These are phyloP conservation scores for Xylogone sp. DNA, from an alignment of 2,329 filamentous ascomycete species.

Conservation along the genomic window DNA sequence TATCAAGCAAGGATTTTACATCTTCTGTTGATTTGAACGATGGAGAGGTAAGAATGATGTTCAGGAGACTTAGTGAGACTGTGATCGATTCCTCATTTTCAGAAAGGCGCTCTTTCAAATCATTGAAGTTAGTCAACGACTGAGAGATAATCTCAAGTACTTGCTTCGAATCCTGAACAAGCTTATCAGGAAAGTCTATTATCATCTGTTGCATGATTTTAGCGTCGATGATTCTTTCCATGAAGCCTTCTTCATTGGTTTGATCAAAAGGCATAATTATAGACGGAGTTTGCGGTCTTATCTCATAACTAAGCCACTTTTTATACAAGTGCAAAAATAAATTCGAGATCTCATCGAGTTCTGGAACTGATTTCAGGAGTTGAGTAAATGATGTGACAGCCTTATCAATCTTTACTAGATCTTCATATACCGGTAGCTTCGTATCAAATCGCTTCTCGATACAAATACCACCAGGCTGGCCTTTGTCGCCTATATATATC, in stretches of 20 bases:
- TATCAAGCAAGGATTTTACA: slow-evolving; percentile 32
- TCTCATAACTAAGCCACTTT: slow-evolving; percentile 46
- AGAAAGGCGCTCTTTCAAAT: slow-evolving; percentile 32
- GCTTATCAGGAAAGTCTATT: slow-evolving; percentile 56
- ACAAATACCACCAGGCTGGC: slow-evolving; percentile 46
- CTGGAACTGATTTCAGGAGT: slow-evolving; percentile 39
- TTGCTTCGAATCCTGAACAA: slow-evolving; percentile 61
- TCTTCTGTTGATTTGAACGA: slow-evolving; percentile 48
- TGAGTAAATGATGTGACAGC: slow-evolving; percentile 43
- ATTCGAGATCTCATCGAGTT: slow-evolving; percentile 44
- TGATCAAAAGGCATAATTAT: slow-evolving; percentile 27
- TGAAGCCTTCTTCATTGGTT: slow-evolving; percentile 29
- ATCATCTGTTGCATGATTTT: slow-evolving; percentile 65
- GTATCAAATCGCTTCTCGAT: slow-evolving; percentile 27
- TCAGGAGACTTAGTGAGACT: slow-evolving; percentile 57
- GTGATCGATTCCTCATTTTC: slow-evolving; percentile 43
- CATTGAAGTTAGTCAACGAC: slow-evolving; percentile 40
- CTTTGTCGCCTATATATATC: slow-evolving; percentile 41
- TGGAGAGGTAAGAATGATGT: slow-evolving; percentile 54
- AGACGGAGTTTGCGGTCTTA: slow-evolving; percentile 1
- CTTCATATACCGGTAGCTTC: neutral
- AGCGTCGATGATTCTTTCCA: slow-evolving; percentile 50
- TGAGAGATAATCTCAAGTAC: slow-evolving; percentile 61
- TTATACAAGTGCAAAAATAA: slow-evolving; percentile 58
- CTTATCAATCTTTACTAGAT: slow-evolving; percentile 32